These are phyloP conservation scores for Candida orba DNA, from an alignment of 805 yeast genomes.

Conservation along the genomic window DNA sequence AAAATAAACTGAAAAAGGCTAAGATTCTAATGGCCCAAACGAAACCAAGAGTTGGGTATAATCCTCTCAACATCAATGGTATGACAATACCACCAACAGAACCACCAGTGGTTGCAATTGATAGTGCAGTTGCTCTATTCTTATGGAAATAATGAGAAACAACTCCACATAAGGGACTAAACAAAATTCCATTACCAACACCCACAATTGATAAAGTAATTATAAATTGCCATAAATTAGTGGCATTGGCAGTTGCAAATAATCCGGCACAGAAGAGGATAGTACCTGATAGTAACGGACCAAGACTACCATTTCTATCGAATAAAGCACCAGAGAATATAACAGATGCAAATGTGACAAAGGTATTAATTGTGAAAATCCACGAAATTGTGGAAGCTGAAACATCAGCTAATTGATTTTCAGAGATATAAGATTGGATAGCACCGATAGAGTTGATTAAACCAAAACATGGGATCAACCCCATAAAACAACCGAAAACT, in stretches of 20 bases:
- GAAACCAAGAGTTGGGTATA: constrained; percentile 46
- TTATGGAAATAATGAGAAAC: constrained; percentile 59
- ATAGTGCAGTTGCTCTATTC: constrained; percentile 51
- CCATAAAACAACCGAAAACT: constrained; percentile 54
- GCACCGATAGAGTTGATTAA: constrained; percentile 58
- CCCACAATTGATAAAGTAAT: constrained; percentile 55
- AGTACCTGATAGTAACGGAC: constrained; percentile 39
- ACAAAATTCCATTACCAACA: constrained; percentile 50
- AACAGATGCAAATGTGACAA: constrained; percentile 45
- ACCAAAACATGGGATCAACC: constrained; percentile 53
- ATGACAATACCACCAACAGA: constrained; percentile 50
- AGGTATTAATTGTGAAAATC: constrained; percentile 58
- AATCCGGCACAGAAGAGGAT: constrained; percentile 43
- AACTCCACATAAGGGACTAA: constrained; percentile 55
- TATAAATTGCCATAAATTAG: constrained; percentile 51
- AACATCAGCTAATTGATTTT: constrained; percentile 44
- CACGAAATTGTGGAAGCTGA: constrained; percentile 50
- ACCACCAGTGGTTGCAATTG: constrained; percentile 47
- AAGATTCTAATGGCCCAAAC: constrained; percentile 53
- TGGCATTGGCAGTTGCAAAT: constrained; percentile 50
- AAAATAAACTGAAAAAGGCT: constrained; percentile 38
- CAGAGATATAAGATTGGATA: constrained; percentile 51
- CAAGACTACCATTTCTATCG: constrained; percentile 51
- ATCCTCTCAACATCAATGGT: constrained; percentile 44
- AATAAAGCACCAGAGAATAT: constrained; percentile 53